Conservation (phyloP, 768 basidiomycete genomes). For the Paxillus ammoniavirescens region DNA sequence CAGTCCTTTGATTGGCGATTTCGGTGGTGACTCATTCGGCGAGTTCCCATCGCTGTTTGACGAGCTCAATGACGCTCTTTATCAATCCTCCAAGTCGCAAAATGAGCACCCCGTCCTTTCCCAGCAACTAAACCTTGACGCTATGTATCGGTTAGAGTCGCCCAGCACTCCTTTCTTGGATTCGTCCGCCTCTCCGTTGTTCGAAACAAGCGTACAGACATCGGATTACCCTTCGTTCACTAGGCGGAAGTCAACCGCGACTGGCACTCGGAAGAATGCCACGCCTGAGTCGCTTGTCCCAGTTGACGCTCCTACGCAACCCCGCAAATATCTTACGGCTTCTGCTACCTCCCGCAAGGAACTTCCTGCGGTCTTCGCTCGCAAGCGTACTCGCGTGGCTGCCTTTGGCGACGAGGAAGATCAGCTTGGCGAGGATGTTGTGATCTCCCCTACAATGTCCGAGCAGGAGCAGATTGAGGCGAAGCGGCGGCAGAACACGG, state of each 20-base stretch:
- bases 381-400: constrained; percentile 54
- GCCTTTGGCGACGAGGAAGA: constrained; percentile 53
- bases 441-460: constrained; percentile 41
- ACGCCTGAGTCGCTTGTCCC: constrained; percentile 64
- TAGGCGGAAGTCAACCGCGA: constrained; percentile 42
- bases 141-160: constrained; percentile 45
- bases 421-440: constrained; percentile 42
- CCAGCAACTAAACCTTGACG: constrained; percentile 29
- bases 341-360: constrained; percentile 80
- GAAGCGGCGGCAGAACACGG: constrained; percentile 81
- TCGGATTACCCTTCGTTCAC: constrained; percentile 18
- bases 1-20: constrained; percentile 40
- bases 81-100: constrained; percentile 16
- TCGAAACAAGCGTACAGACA: neutral
- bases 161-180: constrained; percentile 52
- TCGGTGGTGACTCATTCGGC: constrained; percentile 31
- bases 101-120: constrained; percentile 7
- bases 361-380: constrained; percentile 67
- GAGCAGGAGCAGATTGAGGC: constrained; percentile 70
- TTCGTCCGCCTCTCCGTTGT: constrained; percentile 31
- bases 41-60: constrained; percentile 34
- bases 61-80: constrained; percentile 16
- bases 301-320: constrained; percentile 76
- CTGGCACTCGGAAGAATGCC: constrained; percentile 72
- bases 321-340: constrained; percentile 68